Conservation (phyloP, 78 protist genomes). For the Dictyostelium discoideum region DNA sequence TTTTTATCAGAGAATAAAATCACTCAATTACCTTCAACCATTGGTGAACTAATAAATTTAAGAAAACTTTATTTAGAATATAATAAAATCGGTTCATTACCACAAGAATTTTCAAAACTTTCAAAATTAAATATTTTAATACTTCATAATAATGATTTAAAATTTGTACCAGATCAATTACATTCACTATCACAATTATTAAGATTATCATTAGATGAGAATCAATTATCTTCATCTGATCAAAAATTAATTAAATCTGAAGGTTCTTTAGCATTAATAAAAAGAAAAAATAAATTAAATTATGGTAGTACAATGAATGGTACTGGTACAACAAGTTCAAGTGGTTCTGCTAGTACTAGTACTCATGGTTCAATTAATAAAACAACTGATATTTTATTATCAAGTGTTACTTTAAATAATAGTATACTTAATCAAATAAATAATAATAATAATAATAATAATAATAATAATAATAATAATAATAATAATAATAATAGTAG, state of each 20-base stretch:
- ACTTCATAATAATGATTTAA: slow-evolving; percentile 38
- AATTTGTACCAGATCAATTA: slow-evolving; percentile 21
- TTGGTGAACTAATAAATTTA: not conserved
- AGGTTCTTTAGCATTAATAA: not conserved
- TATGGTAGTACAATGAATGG: not conserved
- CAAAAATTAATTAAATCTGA: slow-evolving; percentile 18
- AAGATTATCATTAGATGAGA: slow-evolving; percentile 22
- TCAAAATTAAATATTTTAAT: slow-evolving; percentile 21
- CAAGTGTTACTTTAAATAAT: not conserved
- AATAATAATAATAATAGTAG: not conserved
- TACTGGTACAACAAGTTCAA: not conserved
- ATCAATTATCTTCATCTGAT: not conserved
- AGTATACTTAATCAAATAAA: too few relatives aligned
- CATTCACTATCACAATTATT: not conserved
- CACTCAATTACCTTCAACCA: slow-evolving; percentile 28
- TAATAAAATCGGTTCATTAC: slow-evolving; percentile 30
- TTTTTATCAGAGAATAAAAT: slow-evolving; percentile 40
- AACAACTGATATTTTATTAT: not conserved
- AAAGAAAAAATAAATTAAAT: not conserved
- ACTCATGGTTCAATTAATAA: not conserved
- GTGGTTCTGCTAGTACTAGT: not conserved
- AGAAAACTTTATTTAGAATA: slow-evolving; percentile 51
- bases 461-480: too few relatives aligned
- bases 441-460: too few relatives aligned
- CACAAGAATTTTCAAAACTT: slow-evolving; percentile 9